Evolutionary conservation across 176 grass and related monocot species (phyloP).

Genomic region (Puya raimondii): DNA sequence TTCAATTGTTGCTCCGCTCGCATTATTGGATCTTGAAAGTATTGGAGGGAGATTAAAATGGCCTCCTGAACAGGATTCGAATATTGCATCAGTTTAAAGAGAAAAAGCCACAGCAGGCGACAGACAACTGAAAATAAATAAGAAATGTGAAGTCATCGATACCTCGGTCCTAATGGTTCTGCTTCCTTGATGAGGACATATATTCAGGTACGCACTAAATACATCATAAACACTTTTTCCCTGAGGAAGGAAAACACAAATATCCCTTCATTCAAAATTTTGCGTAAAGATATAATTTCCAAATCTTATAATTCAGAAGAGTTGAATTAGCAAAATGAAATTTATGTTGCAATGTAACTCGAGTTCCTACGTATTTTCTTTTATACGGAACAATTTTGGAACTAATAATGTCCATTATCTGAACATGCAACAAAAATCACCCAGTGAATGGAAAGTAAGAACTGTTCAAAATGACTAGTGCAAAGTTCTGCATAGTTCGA

Average conservation of each 20-base stretch:
- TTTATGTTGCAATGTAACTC: no score
- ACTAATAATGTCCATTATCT: not conserved
- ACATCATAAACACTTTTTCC: constrained; percentile 57
- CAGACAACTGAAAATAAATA: constrained; percentile 13
- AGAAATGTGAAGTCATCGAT: constrained; percentile 4
- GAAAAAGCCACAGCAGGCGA: constrained; percentile 9
- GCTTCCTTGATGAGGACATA: constrained; percentile 87
- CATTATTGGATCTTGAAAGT: constrained; percentile 71
- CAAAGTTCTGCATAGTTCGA: no score
- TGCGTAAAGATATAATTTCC: not conserved
- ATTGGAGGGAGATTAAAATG: constrained; percentile 81
- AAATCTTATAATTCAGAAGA: no score
- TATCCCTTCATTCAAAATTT: not conserved
- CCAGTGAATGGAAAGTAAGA: no score
- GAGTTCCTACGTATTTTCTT: no score
- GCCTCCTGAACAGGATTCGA: constrained; percentile 46
- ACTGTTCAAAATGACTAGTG: no score
- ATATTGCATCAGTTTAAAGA: constrained; percentile 13
- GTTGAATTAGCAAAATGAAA: no score
- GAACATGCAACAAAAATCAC: no score
- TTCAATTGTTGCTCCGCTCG: constrained; percentile 24
- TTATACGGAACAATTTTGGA: no score
- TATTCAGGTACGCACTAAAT: constrained; percentile 83
- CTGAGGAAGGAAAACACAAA: constrained; percentile 28
- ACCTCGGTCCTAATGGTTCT: constrained; percentile 99